phyloP scores from a whole-genome alignment of 2,329 filamentous ascomycete genomes.

The Magnaporthiopsis incrustans region DNA sequence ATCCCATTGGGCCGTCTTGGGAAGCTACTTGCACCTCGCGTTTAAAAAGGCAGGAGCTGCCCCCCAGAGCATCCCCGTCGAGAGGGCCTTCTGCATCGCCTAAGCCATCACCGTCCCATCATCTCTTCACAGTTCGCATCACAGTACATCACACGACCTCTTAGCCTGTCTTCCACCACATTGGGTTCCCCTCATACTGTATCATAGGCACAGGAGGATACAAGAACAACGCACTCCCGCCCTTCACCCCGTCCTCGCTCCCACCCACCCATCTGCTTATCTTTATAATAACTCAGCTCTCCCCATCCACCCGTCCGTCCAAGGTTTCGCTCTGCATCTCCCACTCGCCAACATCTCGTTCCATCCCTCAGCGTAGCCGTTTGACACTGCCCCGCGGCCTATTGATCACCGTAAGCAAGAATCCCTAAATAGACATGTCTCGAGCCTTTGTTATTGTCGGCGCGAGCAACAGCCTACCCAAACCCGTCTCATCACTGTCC shows the following conservation, averaged over 20 bases:
- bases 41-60: conserved; percentile 8
- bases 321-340: background rate
- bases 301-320: background rate
- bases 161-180: background rate
- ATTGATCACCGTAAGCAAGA: background rate
- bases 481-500: background rate
- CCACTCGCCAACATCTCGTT: background rate
- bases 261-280: background rate
- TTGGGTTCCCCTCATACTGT: background rate
- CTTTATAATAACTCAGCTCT: background rate
- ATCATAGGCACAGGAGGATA: background rate
- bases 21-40: background rate
- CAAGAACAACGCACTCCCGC: background rate
- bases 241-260: conserved; percentile 1
- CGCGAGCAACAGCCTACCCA: no score
- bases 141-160: background rate
- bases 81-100: background rate
- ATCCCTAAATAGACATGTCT: background rate
- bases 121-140: background rate
- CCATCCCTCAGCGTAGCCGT: background rate
- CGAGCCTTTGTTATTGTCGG: background rate
- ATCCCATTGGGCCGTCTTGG: conserved; percentile 3
- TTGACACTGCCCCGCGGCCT: background rate
- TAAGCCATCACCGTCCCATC: background rate
- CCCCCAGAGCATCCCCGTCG: conserved; percentile 2